Conservation (phyloP, 116 monocot genomes). For the Papilionanthe hybrid region DNA sequence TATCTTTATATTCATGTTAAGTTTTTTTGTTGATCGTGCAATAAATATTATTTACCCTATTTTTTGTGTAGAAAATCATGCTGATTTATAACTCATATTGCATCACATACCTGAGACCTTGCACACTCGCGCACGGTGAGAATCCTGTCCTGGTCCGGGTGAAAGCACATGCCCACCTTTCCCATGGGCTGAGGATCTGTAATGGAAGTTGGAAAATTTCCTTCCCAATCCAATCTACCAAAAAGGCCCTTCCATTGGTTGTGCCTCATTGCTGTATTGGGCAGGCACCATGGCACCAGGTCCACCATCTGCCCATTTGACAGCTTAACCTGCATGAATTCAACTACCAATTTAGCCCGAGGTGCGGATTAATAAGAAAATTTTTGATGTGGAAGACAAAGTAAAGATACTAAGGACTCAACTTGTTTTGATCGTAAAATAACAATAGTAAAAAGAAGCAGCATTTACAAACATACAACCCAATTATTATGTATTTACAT, state of each 20-base stretch:
- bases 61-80: no score
- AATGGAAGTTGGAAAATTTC: constrained; percentile 95
- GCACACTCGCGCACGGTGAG: constrained; percentile 92
- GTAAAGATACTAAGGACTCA: not conserved
- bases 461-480: no score
- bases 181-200: constrained; percentile 97
- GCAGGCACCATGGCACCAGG: constrained; percentile 93
- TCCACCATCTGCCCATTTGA: constrained; percentile 78
- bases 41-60: no score
- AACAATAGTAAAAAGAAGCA: not conserved
- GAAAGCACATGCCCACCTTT: constrained; percentile 94
- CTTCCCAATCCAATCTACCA: constrained; percentile 96
- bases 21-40: no score
- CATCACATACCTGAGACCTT: constrained; percentile 61
- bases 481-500: no score
- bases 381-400: not conserved
- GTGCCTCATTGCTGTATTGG: constrained; percentile 94
- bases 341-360: not conserved
- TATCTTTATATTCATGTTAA: no score
- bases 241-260: constrained; percentile 99
- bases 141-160: constrained; percentile 88
- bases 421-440: not conserved
- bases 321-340: constrained; percentile 63
- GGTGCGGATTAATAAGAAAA: not conserved
- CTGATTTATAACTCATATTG: no score